phyloP scores from a whole-genome alignment of 2,329 filamentous ascomycete species.

The Ophiostoma himal-ulmi region DNA sequence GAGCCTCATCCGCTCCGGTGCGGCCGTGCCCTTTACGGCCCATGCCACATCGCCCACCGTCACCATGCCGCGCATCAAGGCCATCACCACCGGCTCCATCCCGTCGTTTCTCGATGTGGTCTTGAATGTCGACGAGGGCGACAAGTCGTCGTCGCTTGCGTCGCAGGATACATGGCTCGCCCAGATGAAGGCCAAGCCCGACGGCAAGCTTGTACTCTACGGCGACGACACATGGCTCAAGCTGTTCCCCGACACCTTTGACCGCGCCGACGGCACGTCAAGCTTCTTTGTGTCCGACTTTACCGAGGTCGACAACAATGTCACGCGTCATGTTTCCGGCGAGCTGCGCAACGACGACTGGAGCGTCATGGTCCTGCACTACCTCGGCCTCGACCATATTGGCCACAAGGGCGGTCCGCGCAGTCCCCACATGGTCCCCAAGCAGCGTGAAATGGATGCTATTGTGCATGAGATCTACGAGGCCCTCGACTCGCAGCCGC shows the following conservation, averaged over 20 bases:
- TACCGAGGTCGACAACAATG: slow-evolving; percentile 94
- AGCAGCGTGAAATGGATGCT: slow-evolving; percentile 72
- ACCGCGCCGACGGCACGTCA: slow-evolving; percentile 82
- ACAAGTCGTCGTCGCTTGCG: slow-evolving; percentile 80
- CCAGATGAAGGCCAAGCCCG: slow-evolving; percentile 69
- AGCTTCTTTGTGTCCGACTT: slow-evolving; percentile 99
- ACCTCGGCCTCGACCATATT: slow-evolving; percentile 92
- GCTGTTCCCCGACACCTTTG: slow-evolving; percentile 84
- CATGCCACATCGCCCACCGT: slow-evolving; percentile 96
- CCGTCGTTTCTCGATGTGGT: slow-evolving; percentile 97
- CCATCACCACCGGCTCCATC: slow-evolving; percentile 95
- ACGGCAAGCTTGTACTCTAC: slow-evolving; percentile 83
- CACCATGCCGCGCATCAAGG: slow-evolving; percentile 96
- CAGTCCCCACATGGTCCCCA: slow-evolving; percentile 84
- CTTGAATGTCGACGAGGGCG: slow-evolving; percentile 90
- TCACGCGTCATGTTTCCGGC: slow-evolving; percentile 77
- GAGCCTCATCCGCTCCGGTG: slow-evolving; percentile 77
- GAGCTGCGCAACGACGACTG: slow-evolving; percentile 77
- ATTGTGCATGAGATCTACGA: slow-evolving; percentile 56
- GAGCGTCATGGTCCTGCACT: slow-evolving; percentile 92
- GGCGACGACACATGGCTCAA: slow-evolving; percentile 99
- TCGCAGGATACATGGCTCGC: slow-evolving; percentile 93
- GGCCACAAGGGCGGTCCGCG: slow-evolving; percentile 86
- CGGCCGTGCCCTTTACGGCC: slow-evolving; percentile 87
- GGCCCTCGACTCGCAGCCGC: slow-evolving; percentile 62